A percentile compares a stretch with the other conserved stretches of the same genome.
phyloP scores from a whole-genome alignment of 805 yeast species.

The Zygotorulaspora chibaensis region DNA sequence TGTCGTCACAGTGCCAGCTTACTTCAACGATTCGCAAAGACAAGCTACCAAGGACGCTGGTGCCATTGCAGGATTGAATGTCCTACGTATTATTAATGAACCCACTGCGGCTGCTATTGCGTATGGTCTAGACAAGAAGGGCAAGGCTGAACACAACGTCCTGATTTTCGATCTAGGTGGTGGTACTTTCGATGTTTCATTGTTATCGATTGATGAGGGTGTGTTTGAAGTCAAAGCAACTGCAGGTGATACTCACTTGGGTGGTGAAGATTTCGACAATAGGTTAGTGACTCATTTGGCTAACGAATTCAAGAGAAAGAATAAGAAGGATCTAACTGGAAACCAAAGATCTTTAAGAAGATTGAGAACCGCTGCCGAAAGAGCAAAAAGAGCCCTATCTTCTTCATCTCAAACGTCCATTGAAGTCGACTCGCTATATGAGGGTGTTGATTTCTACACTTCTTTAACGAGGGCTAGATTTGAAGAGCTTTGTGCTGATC shows the following conservation, averaged over 20 bases:
- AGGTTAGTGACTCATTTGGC: constrained; percentile 88
- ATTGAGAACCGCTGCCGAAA: constrained; percentile 96
- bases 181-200: constrained; percentile 96
- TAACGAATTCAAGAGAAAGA: constrained; percentile 91
- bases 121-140: constrained; percentile 80
- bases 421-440: constrained; percentile 91
- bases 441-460: constrained; percentile 95
- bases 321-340: constrained; percentile 82
- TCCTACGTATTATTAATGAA: constrained; percentile 90
- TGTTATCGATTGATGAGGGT: constrained; percentile 90
- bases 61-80: constrained; percentile 92
- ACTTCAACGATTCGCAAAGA: constrained; percentile 96
- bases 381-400: constrained; percentile 97
- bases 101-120: constrained; percentile 98
- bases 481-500: constrained; percentile 91
- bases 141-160: constrained; percentile 79
- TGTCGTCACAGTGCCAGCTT: constrained; percentile 94
- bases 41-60: constrained; percentile 99
- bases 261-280: constrained; percentile 98
- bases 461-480: constrained; percentile 96
- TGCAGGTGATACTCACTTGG: constrained; percentile 65
- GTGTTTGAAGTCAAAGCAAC: constrained; percentile 95
- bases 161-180: constrained; percentile 95
- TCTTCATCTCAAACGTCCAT: constrained; percentile 93
- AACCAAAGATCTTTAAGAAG: constrained; percentile 97